Evolutionary conservation across 305 asterid species (phyloP), one percentile per base, ranked within the genome.

Genomic region (Ilex paraguariensis): DNA sequence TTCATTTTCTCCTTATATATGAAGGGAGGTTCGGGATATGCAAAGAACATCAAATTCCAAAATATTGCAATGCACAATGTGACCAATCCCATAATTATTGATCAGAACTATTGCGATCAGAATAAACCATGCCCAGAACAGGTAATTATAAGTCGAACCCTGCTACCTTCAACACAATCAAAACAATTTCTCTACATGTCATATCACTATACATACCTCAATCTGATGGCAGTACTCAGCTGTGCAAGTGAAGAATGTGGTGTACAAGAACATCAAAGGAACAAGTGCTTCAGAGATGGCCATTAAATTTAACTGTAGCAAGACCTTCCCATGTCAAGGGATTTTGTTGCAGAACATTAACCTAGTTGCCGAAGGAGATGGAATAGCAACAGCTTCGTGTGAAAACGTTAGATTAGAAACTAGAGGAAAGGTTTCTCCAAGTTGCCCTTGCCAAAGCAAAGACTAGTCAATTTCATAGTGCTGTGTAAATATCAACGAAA

Each of bases 221-320:
- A 48, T 58, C 56, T 16, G 33, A 51, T 40, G 77, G 70, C 90
- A 93, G 99, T 71, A 81, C 50, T 79, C 87, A 28, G 99, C 84
- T 3, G 96, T 93, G 54, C 85, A 76, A 61, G 79, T 93, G 15
- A 77, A 79, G 75, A 87, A 82, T 56, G 79, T 93, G 45, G 16
- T 84, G 56, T 93, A 82, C 82, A 84, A 73, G 69, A 87, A 93
- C 65, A 90, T 93, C 44, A 71, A 56, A 65, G 99, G 99, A 55
- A 84, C 88, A 14, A 93, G 97, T 65, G 84, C 86, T 57, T 64
- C 87, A 11, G 80, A 84, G 39, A 67, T 73, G 62, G 99, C 95
- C 6, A 74, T 93, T 64, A 76, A 72, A 62, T 86, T 93, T 68
- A 63, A 79, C n/a, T 93, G 99, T 80, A 93, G 99, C 8, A 32